Base-by-base conservation (phyloP, 345 rosid species). In the Linum trigynum region DNA sequence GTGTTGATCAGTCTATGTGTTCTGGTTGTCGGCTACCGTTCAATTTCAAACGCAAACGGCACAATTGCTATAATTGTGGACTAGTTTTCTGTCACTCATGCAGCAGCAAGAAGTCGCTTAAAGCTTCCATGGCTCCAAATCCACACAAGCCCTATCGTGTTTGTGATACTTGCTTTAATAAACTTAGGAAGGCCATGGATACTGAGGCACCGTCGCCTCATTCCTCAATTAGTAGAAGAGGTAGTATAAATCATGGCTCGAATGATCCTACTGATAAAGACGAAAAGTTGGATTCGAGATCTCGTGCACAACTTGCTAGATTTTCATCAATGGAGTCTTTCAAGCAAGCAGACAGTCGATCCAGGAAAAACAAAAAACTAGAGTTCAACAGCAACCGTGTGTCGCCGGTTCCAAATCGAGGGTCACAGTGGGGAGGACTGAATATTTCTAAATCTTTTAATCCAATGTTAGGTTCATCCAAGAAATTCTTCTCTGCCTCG, bases 41-140 rank as follows among this genome's bases (percentile, higher is more conserved):
- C 83, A 94, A 77, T 82, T 94, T 94, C 80, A 88, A 80, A 71
- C 76, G 94, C 71, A 87, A 87, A 77, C 85, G 90, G 50, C 94
- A 85, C 69, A 87, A 87, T 55, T 87, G 94, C 68, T 87, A 87
- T 76, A 85, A 87, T 55, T 87, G 94, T 73, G 99, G 99, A 71
- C 82, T 90, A 37, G 97, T 83, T 62, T 94, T 88, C 83, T 94
- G 99, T 64, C 91, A 94, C 77, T 86, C 96, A 4, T 94, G 97
- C 78, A 90, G 88, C 78, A 85, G 85, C 70, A 90, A 86, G 79
- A 94, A 94, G 79, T 88, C 85, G 43, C 77, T 83, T 64, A 94
- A 84, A 80, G 96, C 99, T 77, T 94, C 95, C 40, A 94, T 94
- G 97, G 97, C 99, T 55, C 96, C 97, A 32, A 88, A 90, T 84